Conservation (phyloP, 2,329 filamentous ascomycete genomes). For the Stromatinia cepivora region DNA sequence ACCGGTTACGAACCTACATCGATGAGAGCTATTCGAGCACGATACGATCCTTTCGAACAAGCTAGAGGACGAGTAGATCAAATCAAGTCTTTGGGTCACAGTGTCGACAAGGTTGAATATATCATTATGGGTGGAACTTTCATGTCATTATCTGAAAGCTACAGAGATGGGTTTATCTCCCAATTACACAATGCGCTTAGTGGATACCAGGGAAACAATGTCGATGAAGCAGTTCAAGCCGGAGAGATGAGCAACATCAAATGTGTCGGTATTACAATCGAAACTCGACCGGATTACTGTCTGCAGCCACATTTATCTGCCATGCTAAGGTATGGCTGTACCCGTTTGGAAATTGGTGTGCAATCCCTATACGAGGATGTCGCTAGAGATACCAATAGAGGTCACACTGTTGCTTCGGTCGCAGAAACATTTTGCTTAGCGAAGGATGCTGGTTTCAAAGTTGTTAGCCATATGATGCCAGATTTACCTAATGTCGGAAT, state of each 20-base stretch:
- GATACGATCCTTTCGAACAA: conserved; percentile 98
- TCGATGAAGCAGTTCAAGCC: conserved; percentile 91
- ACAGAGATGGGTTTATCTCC: conserved; percentile 90
- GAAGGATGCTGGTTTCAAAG: conserved; percentile 98
- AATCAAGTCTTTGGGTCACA: conserved; percentile 92
- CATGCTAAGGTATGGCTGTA: conserved; percentile 98
- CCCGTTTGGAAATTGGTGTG: conserved; percentile 88
- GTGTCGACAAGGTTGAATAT: conserved; percentile 98
- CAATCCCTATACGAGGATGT: conserved; percentile 98
- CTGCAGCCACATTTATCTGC: conserved; percentile 90
- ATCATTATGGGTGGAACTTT: conserved; percentile 99
- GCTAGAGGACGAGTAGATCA: conserved; percentile 94
- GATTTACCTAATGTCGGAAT: conserved; percentile 97
- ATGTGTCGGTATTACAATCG: conserved; percentile 97
- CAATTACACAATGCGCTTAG: conserved; percentile 96
- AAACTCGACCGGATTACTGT: conserved; percentile 96
- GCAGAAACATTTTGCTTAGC: conserved; percentile 96
- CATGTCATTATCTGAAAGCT: conserved; percentile 89
- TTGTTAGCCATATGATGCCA: conserved; percentile 99
- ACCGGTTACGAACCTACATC: conserved; percentile 98
- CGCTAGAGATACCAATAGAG: conserved; percentile 94
- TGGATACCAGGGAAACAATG: conserved; percentile 89
- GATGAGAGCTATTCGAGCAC: conserved; percentile 94
- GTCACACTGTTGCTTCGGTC: conserved; percentile 92
- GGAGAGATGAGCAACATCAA: conserved; percentile 97